Evolutionary conservation across 768 basidiomycete species (phyloP).

Genomic region (Tricholoma matsutake): DNA sequence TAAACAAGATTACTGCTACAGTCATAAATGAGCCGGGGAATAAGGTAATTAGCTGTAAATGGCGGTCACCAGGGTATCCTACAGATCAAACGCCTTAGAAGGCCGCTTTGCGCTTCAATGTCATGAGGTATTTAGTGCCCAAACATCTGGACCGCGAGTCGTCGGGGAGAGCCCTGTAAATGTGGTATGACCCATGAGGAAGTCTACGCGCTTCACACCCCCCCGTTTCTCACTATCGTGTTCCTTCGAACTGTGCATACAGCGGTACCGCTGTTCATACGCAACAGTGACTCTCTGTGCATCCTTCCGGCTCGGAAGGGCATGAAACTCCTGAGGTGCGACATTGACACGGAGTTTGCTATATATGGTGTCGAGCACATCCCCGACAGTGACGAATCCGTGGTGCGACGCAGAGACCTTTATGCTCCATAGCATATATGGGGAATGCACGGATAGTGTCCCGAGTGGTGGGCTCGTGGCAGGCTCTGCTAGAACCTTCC

Average conservation of each 20-base stretch:
- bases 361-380: constrained; percentile 34
- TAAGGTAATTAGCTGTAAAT: neutral
- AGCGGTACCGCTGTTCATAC: constrained; percentile 45
- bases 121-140: constrained; percentile 23
- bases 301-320: constrained; percentile 31
- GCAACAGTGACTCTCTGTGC: constrained; percentile 39
- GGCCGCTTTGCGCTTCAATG: neutral
- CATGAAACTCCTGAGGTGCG: constrained; percentile 39
- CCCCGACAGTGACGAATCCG: constrained; percentile 32
- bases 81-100: neutral
- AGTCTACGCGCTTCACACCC: constrained; percentile 59
- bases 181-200: constrained; percentile 41
- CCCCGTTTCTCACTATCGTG: constrained; percentile 45
- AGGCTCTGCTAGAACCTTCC: constrained; percentile 24
- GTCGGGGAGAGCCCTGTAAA: constrained; percentile 45
- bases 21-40: neutral
- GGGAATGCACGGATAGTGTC: constrained; percentile 24
- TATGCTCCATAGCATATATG: constrained; percentile 34
- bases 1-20: neutral
- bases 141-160: constrained; percentile 29
- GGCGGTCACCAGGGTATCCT: neutral
- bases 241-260: constrained; percentile 29
- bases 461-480: constrained; percentile 32
- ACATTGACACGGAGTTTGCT: constrained; percentile 40
- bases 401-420: constrained; percentile 28